Percentiles rank a stretch among this genome's conserved stretches.
phyloP scores from a whole-genome alignment of 2,329 filamentous ascomycete species.

The Beauveria caledonica region DNA sequence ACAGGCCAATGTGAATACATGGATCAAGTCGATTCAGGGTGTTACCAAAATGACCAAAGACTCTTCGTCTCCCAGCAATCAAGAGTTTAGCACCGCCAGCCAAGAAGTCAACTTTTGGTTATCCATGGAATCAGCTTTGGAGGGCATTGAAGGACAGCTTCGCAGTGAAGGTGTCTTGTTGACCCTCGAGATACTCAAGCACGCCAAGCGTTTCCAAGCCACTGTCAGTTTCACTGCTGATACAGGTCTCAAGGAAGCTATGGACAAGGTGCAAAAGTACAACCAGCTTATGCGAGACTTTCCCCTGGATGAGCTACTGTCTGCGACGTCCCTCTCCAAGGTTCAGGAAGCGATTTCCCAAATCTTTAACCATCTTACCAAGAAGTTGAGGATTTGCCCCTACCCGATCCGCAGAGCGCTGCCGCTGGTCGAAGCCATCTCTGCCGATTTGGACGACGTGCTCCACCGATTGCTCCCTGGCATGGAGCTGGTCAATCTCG shows the following conservation, averaged over 20 bases:
- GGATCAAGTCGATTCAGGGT: slow-evolving; percentile 97
- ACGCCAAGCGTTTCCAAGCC: slow-evolving; percentile 95
- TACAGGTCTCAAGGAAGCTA: slow-evolving; percentile 90
- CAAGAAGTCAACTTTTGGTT: slow-evolving; percentile 99
- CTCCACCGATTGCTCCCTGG: slow-evolving; percentile 82
- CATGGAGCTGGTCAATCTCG: slow-evolving; percentile 80
- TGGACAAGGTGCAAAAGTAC: slow-evolving; percentile 95
- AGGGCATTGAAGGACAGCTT: slow-evolving; percentile 84
- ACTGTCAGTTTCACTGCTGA: slow-evolving; percentile 95
- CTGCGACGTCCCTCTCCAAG: slow-evolving; percentile 81
- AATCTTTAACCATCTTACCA: slow-evolving; percentile 93
- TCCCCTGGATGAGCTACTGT: slow-evolving; percentile 86
- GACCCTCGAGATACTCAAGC: slow-evolving; percentile 89
- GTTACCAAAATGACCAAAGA: slow-evolving; percentile 94
- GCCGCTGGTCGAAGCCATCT: slow-evolving; percentile 94
- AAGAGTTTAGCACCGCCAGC: slow-evolving; percentile 61
- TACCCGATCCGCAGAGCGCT: slow-evolving; percentile 90
- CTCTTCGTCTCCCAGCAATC: slow-evolving; percentile 51
- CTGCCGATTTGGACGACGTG: slow-evolving; percentile 79
- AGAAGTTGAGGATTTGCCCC: slow-evolving; percentile 91
- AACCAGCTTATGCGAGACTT: slow-evolving; percentile 99
- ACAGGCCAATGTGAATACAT: slow-evolving; percentile 88
- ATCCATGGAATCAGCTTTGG: slow-evolving; percentile 88
- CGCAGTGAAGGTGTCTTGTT: slow-evolving; percentile 80
- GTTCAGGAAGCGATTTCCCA: slow-evolving; percentile 80